phyloP scores from a whole-genome alignment of 805 yeast genomes.

The Maudiozyma serrabonitensis region DNA sequence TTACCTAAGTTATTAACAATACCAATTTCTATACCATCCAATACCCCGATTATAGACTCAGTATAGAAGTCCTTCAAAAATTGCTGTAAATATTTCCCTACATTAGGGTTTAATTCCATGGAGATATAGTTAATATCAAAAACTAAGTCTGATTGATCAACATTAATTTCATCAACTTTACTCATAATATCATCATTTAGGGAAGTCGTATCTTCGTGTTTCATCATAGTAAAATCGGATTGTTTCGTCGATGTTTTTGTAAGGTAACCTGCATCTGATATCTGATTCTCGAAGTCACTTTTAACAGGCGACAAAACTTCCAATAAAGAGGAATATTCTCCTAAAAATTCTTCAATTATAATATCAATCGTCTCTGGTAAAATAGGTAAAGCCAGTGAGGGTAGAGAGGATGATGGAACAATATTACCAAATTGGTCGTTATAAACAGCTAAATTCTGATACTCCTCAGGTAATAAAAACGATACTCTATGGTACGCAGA shows the following conservation, averaged over 20 bases:
- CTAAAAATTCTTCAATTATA: conserved; percentile 31
- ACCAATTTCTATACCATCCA: conserved; percentile 59
- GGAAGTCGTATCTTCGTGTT: not conserved
- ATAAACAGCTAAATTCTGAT: conserved; percentile 37
- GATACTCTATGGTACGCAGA: conserved; percentile 75
- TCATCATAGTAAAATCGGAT: not conserved
- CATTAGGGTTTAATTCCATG: conserved; percentile 21
- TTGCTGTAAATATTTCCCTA: conserved; percentile 30
- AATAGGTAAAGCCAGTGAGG: conserved; percentile 54
- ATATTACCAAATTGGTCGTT: conserved; percentile 42
- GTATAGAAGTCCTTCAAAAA: conserved; percentile 30
- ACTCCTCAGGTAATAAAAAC: conserved; percentile 49
- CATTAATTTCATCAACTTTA: not conserved
- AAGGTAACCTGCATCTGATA: not conserved
- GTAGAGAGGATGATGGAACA: conserved; percentile 52
- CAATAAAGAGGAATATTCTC: conserved; percentile 9
- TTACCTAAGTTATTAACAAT: conserved; percentile 38
- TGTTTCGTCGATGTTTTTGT: not conserved
- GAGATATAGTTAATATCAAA: conserved; percentile 43
- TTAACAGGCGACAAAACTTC: not conserved
- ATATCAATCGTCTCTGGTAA: conserved; percentile 38
- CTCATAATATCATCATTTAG: not conserved
- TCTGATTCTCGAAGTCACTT: not conserved
- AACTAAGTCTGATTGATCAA: conserved; percentile 16
- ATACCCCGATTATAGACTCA: conserved; percentile 36